phyloP scores from a whole-genome alignment of 352 stramenopile species.

The Phytopythium chamaehyphon region DNA sequence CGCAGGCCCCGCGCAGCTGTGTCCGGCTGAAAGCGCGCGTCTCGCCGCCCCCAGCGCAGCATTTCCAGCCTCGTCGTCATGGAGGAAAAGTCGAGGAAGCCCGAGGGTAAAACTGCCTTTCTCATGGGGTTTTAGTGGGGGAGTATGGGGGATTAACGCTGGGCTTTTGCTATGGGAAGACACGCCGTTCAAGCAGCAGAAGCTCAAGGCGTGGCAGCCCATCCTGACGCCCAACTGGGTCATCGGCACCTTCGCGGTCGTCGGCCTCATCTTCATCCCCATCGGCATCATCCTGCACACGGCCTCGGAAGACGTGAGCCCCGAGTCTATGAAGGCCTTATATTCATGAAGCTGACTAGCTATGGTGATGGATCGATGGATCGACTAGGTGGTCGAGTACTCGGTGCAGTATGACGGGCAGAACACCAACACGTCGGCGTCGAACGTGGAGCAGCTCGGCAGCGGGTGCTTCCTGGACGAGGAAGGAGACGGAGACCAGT shows the following conservation, averaged over 20 bases:
- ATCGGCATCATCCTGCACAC: slow-evolving; percentile 89
- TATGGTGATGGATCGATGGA: too few relatives aligned
- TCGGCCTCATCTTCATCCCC: slow-evolving; percentile 94
- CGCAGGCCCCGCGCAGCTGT: too few relatives aligned
- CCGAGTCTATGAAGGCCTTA: neutral
- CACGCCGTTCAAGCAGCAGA: slow-evolving; percentile 88
- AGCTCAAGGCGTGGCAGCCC: slow-evolving; percentile 94
- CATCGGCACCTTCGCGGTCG: slow-evolving; percentile 91
- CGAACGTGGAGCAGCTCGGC: slow-evolving; percentile 57
- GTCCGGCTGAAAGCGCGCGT: too few relatives aligned
- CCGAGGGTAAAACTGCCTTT: too few relatives aligned
- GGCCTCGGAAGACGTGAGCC: slow-evolving; percentile 77
- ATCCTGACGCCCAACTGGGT: slow-evolving; percentile 96
- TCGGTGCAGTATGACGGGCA: slow-evolving; percentile 87
- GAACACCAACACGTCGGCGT: slow-evolving; percentile 32
- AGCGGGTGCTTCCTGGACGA: slow-evolving; percentile 55
- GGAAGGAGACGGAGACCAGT: slow-evolving; percentile 62
- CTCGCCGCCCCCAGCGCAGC: slow-evolving; percentile 16
- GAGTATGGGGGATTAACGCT: too few relatives aligned
- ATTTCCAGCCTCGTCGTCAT: slow-evolving; percentile 30
- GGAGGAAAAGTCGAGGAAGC: slow-evolving; percentile 86
- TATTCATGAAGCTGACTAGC: too few relatives aligned
- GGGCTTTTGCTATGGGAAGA: too few relatives aligned
- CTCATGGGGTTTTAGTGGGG: too few relatives aligned
- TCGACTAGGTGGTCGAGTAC: slow-evolving; percentile 81